phyloP scores from a whole-genome alignment of 371 early-diverging fungal species.

The Saksenaea oblongispora region DNA sequence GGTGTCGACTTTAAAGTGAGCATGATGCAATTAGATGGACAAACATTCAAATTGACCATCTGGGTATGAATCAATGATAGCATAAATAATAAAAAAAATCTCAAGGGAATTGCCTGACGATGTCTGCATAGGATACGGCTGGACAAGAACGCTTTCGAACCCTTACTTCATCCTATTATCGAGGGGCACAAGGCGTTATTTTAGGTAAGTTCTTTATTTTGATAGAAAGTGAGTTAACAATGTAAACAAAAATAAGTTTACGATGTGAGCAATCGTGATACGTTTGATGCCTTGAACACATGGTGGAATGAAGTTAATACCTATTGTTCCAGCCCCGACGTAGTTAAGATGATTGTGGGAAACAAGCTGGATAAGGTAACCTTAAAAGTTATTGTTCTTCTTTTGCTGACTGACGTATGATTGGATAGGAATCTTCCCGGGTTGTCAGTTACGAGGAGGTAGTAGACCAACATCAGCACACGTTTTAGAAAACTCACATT shows the following conservation, averaged over 20 bases:
- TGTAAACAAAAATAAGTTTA: constrained; percentile 92
- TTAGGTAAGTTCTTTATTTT: constrained; percentile 61
- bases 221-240: constrained; percentile 90
- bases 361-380: constrained; percentile 94
- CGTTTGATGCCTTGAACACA: constrained; percentile 88
- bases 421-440: constrained; percentile 66
- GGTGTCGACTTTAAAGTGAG: constrained; percentile 99
- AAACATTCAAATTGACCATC: constrained; percentile 97
- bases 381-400: neutral
- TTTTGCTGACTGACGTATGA: neutral
- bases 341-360: constrained; percentile 96
- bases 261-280: constrained; percentile 92
- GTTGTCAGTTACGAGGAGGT: constrained; percentile 81
- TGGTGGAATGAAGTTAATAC: constrained; percentile 96
- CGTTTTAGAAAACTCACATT: neutral
- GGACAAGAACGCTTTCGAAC: constrained; percentile 99
- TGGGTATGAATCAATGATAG: constrained; percentile 64
- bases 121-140: constrained; percentile 93
- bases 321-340: constrained; percentile 83
- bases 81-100: neutral
- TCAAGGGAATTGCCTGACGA: neutral
- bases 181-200: constrained; percentile 99
- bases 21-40: constrained; percentile 86
- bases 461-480: neutral
- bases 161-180: constrained; percentile 98